Percentiles rank a stretch among this genome's conserved stretches.
Conservation (phyloP, 371 early-diverging fungal genomes). For the Paraphysoderma sedebokerense region DNA sequence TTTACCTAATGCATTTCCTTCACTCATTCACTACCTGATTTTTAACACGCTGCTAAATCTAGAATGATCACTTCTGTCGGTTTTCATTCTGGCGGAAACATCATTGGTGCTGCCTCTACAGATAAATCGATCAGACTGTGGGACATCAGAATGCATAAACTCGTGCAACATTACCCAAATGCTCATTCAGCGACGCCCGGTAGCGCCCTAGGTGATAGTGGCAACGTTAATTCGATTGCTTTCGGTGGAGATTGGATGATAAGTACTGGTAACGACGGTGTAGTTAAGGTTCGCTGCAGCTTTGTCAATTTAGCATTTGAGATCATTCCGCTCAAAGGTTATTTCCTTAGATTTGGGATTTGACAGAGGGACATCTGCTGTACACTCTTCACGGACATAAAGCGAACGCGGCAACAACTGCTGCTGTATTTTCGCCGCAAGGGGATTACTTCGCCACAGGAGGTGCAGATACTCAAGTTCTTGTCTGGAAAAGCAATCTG, state of each 20-base stretch:
- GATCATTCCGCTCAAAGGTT: neutral
- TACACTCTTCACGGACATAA: slow-evolving; percentile 37
- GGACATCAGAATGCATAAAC: slow-evolving; percentile 27
- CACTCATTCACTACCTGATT: neutral
- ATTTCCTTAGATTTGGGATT: slow-evolving; percentile 23
- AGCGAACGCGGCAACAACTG: slow-evolving; percentile 19
- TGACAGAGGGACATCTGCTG: slow-evolving; percentile 29
- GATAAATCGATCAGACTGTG: slow-evolving; percentile 29
- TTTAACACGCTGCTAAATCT: neutral
- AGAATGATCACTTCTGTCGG: slow-evolving; percentile 22
- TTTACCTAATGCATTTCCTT: neutral
- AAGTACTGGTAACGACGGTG: slow-evolving; percentile 25
- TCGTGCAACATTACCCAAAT: slow-evolving; percentile 29
- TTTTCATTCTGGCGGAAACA: slow-evolving; percentile 22
- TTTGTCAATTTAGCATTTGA: neutral
- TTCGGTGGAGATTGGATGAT: slow-evolving; percentile 33
- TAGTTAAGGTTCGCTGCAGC: slow-evolving; percentile 17
- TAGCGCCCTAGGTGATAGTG: slow-evolving; percentile 1
- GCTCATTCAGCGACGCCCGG: slow-evolving; percentile 10
- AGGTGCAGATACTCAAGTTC: slow-evolving; percentile 26
- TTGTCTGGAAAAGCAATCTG: slow-evolving; percentile 18
- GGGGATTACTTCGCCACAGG: slow-evolving; percentile 28
- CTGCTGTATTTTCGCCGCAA: slow-evolving; percentile 23
- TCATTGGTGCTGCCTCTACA: slow-evolving; percentile 21
- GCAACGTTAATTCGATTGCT: slow-evolving; percentile 22